Conservation (phyloP, 2,329 filamentous ascomycete genomes). For the Xylariales sp. region DNA sequence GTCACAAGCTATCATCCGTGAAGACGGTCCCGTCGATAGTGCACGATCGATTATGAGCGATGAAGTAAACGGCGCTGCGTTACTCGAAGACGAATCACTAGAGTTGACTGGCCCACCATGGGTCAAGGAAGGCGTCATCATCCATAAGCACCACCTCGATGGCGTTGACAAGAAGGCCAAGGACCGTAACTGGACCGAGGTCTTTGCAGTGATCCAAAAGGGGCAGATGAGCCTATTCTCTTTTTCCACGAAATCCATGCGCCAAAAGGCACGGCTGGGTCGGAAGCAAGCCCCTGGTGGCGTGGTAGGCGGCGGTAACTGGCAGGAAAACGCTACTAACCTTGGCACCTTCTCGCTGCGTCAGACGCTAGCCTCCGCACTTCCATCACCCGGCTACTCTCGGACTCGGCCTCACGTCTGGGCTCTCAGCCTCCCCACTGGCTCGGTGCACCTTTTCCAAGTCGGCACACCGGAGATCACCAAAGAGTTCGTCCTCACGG, state of each 20-base stretch:
- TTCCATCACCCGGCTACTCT: conserved; percentile 90
- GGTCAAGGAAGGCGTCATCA: conserved; percentile 94
- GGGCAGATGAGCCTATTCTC: conserved; percentile 93
- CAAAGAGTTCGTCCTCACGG: conserved; percentile 87
- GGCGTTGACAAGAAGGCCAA: conserved; percentile 86
- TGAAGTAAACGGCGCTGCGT: conserved; percentile 52
- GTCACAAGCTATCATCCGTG: conserved; percentile 92
- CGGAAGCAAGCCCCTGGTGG: conserved; percentile 49
- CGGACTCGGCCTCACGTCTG: conserved; percentile 87
- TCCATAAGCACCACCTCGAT: conserved; percentile 95
- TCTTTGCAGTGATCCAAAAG: conserved; percentile 94
- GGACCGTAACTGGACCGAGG: conserved; percentile 90
- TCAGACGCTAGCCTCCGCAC: conserved; percentile 84
- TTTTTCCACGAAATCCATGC: conserved; percentile 77
- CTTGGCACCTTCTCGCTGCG: conserved; percentile 82
- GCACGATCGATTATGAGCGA: conserved; percentile 53
- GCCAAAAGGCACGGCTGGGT: conserved; percentile 55
- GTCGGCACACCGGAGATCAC: conserved; percentile 93
- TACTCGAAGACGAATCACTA: conserved; percentile 88
- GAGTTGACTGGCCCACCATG: conserved; percentile 93
- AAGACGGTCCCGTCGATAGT: conserved; percentile 61
- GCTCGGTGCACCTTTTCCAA: conserved; percentile 96
- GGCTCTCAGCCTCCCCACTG: conserved; percentile 86
- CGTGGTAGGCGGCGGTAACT: conserved; percentile 90
- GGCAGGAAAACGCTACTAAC: conserved; percentile 93